A percentile compares a stretch with the other conserved stretches of the same genome.
These are phyloP conservation scores for Lachnellula willkommii DNA, from an alignment of 2,329 filamentous ascomycete genomes.

Conservation along the genomic window DNA sequence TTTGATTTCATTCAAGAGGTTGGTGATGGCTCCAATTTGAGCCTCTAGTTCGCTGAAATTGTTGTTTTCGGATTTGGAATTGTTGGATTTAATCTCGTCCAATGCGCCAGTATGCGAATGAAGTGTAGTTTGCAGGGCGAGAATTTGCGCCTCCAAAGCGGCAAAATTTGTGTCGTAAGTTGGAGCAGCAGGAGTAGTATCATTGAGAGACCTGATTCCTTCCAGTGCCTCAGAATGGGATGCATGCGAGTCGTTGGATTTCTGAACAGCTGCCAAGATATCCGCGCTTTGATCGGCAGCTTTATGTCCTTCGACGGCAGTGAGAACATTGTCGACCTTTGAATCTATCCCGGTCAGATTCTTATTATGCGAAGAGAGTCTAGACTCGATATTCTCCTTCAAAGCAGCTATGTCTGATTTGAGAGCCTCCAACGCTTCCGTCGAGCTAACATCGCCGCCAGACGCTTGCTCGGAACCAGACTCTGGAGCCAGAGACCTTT, in stretches of 20 bases:
- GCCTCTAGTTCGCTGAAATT: conserved; percentile 4
- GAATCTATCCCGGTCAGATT: conserved; percentile 17
- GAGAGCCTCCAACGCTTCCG: conserved; percentile 6
- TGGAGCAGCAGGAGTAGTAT: not conserved
- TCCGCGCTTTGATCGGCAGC: conserved; percentile 18
- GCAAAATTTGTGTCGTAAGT: conserved; percentile 8
- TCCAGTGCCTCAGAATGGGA: conserved; percentile 19
- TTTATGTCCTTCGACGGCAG: conserved; percentile 19
- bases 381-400: conserved; percentile 21
- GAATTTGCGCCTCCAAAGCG: conserved; percentile 18
- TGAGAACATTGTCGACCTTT: conserved; percentile 23
- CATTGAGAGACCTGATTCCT: conserved; percentile 6
- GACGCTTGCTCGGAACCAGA: conserved; percentile 2
- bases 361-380: conserved; percentile 18
- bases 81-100: conserved; percentile 14
- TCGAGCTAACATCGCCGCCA: conserved; percentile 4
- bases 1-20: conserved; percentile 26
- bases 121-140: conserved; percentile 19
- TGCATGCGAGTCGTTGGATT: conserved; percentile 25
- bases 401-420: conserved; percentile 15
- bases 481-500: conserved; percentile 13
- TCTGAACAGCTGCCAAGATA: conserved; percentile 25
- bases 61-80: conserved; percentile 1
- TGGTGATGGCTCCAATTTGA: conserved; percentile 21
- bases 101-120: conserved; percentile 16